Base-by-base conservation (phyloP, 2,329 filamentous ascomycete genomes). In the Stachybotrys echinatus region DNA sequence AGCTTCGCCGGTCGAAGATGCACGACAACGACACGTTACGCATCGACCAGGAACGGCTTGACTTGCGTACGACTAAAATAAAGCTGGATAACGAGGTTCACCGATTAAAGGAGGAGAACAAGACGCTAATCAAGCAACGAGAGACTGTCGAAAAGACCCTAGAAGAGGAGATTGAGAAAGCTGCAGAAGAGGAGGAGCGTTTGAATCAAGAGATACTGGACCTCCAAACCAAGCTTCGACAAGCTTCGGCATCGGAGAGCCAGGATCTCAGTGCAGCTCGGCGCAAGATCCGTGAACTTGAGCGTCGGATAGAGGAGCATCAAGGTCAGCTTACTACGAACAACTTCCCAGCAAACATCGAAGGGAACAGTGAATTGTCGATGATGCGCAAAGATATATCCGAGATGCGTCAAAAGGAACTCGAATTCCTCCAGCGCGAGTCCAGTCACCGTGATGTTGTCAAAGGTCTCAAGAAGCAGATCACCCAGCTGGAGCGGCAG, bases 81-180 rank as follows among this genome's bases (percentile, higher is more conserved):
- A 85, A 83, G 59, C 74, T 88, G 18, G 86, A 89, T 54, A 77
- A 73, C 52, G 86, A 89, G 58, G 72, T 87, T 17, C 80, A 82
- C 40, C 75, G 83, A 12, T 69, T 88, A 17, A 80, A 74, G 47
- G 82, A 87, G 8, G 85, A 89, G 61, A 85, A 83, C 58, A 75
- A 73, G 49, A 63, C 72, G 1, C 67, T 88, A 37, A 52, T 72
- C 12, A 77, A 83, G 50, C 77, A 84, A 52, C 81, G 80, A 27
- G 71, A 79, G 39, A 69, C 74, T 2, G 67, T 87, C 4, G 85
- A 89, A 61, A 75, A 74, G 54, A 80, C 85, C 23, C 74, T 89
- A 2, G 80, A 87, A 49, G 72, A 78, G 12, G 85, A 89, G 61
- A 79, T 87, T 48, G 81, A 84, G 55, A 80, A 83, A 62, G 84